Evolutionary conservation across 1,284 basidiomycete genomes (phyloP), one percentile per base, ranked within the genome.

Genomic region (Pseudozyma pruni): DNA sequence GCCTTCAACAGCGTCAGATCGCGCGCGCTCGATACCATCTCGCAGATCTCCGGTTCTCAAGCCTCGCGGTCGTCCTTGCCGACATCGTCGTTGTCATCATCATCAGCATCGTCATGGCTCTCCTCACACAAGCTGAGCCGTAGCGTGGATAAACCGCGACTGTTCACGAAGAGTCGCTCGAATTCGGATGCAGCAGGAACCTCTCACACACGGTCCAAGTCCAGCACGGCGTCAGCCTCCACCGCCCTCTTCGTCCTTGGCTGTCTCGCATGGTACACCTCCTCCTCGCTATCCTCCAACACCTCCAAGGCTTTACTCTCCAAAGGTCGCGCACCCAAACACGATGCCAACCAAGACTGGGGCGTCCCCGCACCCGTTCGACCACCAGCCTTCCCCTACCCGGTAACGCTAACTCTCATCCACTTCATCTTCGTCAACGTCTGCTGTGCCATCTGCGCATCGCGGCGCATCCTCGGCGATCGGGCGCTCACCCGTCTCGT

Each of bases 391-490:
- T 93, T 95, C 84, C 86, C 90, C 68, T 90, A 94, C 83, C 89
- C 93, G 25, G 87, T 95, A 81, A 90, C 94, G 78, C 88, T 98
- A 78, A 98, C 96, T n/a, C 91, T 98, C 80, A 87, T 98, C 74
- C 96, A 99, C 83, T 98, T 98, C 82, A 91, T 89, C 69, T 97
- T 98, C 81, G 91, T 98, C 51, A 90, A 93, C 11, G 85, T 85
- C 14, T 95, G 91, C 83, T 96, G 92, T 80, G 85, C 91, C 60
- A 83, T 95, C 32, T 78, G 71, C 52, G 70, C 72, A 20, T 76
- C 67, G 10, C 60, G 41, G 4, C 45, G 44, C 20, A 38, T 79
- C 45, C 49, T 75, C 46, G 46, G 71, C 32, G 19, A 71, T 41
- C 33, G 76, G 13, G 53, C 66, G 31, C 52, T 74, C 27, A 51